Percentiles rank a stretch among this genome's conserved stretches.
Conservation (phyloP, 2,329 filamentous ascomycete genomes). For the Nannizzia gypsea region DNA sequence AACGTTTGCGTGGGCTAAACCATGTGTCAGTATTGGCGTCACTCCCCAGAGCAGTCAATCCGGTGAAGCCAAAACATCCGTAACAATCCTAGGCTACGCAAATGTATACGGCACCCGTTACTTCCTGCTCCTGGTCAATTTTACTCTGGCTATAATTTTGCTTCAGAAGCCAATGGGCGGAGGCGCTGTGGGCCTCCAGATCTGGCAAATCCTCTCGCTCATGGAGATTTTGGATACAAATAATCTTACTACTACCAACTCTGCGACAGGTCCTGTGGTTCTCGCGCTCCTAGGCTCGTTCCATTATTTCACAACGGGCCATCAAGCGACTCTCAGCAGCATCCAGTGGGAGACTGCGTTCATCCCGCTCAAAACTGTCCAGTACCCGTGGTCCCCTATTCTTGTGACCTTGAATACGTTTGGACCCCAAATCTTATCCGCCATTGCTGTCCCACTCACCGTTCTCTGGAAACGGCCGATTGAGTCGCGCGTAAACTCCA, state of each 20-base stretch:
- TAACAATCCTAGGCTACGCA: conserved; percentile 79
- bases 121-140: conserved; percentile 68
- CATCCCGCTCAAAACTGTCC: conserved; percentile 68
- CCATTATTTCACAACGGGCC: conserved; percentile 95
- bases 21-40: conserved; percentile 63
- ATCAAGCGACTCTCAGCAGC: conserved; percentile 73
- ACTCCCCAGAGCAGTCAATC: conserved; percentile 36
- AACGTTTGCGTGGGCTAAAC: conserved; percentile 75
- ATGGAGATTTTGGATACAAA: conserved; percentile 54
- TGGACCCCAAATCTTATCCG: conserved; percentile 74
- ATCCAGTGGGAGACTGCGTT: conserved; percentile 97
- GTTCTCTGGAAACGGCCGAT: conserved; percentile 83
- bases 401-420: conserved; percentile 78
- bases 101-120: conserved; percentile 90
- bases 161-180: conserved; percentile 92
- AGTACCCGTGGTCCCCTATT: conserved; percentile 81
- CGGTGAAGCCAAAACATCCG: conserved; percentile 33
- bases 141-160: conserved; percentile 63
- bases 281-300: conserved; percentile 83
- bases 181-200: conserved; percentile 66
- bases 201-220: conserved; percentile 78
- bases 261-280: conserved; percentile 67
- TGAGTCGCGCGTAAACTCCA: conserved; percentile 41
- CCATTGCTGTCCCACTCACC: conserved; percentile 64
- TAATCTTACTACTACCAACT: conserved; percentile 46